A percentile compares a stretch with the other conserved stretches of the same genome.
These are phyloP conservation scores for Zygnema circumcarinatum DNA, from an alignment of 139 green algal genomes.

Conservation along the genomic window DNA sequence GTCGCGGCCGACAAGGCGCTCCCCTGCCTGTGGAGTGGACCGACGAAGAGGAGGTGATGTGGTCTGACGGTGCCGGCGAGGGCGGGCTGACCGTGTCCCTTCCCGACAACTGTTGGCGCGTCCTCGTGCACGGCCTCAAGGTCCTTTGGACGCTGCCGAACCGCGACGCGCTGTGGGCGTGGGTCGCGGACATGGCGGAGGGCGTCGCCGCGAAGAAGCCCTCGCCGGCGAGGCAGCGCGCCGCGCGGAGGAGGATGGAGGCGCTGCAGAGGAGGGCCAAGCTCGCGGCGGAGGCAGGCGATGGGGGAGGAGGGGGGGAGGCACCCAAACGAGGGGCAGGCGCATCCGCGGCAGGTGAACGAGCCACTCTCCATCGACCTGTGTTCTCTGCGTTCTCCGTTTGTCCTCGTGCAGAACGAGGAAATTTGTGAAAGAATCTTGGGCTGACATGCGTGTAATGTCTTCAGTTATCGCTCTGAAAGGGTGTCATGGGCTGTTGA, in stretches of 20 bases:
- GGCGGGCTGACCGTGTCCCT: background rate
- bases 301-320: background rate
- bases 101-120: slow-evolving; percentile 53
- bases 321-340: background rate
- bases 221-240: slow-evolving; percentile 37
- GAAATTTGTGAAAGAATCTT: too few species aligned
- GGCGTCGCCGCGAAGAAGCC: slow-evolving; percentile 37
- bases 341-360: background rate
- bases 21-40: background rate
- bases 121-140: slow-evolving; percentile 31
- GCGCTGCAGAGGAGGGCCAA: slow-evolving; percentile 12
- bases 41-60: background rate
- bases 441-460: background rate
- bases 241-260: slow-evolving; percentile 37
- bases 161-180: slow-evolving; percentile 47
- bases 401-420: background rate
- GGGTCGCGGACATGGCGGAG: slow-evolving; percentile 15
- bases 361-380: background rate
- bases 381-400: background rate
- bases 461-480: background rate
- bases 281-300: slow-evolving; percentile 1
- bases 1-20: background rate
- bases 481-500: background rate
- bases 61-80: background rate
- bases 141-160: slow-evolving; percentile 49